phyloP scores from a whole-genome alignment of 805 yeast species.

The Blastobotrys parvus region DNA sequence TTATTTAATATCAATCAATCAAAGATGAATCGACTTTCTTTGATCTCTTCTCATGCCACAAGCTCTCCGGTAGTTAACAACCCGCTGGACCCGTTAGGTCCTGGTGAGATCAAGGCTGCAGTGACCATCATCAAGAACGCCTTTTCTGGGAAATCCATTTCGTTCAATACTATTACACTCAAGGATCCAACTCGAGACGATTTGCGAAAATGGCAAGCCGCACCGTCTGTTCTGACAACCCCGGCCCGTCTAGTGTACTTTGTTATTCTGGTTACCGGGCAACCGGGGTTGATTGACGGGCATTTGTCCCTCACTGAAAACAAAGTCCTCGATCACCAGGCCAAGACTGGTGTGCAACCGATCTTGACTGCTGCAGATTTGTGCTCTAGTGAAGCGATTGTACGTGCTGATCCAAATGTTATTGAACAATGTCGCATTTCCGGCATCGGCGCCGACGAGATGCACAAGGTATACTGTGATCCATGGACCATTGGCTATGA shows the following conservation, averaged over 20 bases:
- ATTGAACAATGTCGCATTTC: slow-evolving; percentile 63
- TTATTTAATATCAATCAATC: too few relatives aligned
- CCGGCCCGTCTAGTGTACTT: slow-evolving; percentile 66
- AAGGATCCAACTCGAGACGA: slow-evolving; percentile 62
- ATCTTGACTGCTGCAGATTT: slow-evolving; percentile 66
- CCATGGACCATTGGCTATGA: slow-evolving; percentile 67
- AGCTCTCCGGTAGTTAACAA: slow-evolving; percentile 30
- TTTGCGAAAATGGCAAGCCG: slow-evolving; percentile 55
- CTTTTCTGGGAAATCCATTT: slow-evolving; percentile 34
- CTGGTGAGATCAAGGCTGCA: slow-evolving; percentile 52
- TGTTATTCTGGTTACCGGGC: slow-evolving; percentile 51
- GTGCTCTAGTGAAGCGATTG: slow-evolving; percentile 50
- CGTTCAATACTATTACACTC: slow-evolving; percentile 62
- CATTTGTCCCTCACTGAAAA: slow-evolving; percentile 48
- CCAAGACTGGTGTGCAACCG: slow-evolving; percentile 60
- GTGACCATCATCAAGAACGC: slow-evolving; percentile 45
- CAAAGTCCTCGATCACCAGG: slow-evolving; percentile 39
- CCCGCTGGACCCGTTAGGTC: slow-evolving; percentile 65
- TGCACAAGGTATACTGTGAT: slow-evolving; percentile 55
- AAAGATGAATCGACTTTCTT: background rate
- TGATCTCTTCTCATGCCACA: slow-evolving; percentile 1
- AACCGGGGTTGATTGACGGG: slow-evolving; percentile 63
- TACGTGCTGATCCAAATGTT: slow-evolving; percentile 63
- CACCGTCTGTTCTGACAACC: slow-evolving; percentile 11
- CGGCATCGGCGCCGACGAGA: slow-evolving; percentile 45